Percentiles rank a stretch among this genome's conserved stretches.
Evolutionary conservation across 176 grass and related monocot species (phyloP).

Genomic region (Musa itinerans): DNA sequence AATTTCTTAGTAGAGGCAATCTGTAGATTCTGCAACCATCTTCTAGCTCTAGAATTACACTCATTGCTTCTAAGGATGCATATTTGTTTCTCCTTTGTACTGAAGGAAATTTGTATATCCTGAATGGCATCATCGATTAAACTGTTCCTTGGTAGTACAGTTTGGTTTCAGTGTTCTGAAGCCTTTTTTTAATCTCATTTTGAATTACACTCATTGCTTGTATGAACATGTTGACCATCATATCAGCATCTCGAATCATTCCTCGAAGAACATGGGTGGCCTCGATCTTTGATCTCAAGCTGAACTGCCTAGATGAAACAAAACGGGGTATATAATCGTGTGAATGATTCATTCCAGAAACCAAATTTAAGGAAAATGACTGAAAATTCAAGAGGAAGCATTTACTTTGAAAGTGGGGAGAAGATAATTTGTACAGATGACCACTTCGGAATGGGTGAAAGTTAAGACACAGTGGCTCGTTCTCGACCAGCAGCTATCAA

Average conservation of each 20-base stretch:
- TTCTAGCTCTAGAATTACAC: conserved; percentile 57
- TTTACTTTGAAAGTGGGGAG: neutral
- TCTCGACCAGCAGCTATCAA: too few species aligned
- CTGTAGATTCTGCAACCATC: conserved; percentile 45
- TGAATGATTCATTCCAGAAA: neutral
- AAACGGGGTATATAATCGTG: neutral
- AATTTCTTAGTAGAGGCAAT: conserved; percentile 39
- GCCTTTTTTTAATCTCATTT: conserved; percentile 44
- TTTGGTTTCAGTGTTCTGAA: conserved; percentile 44
- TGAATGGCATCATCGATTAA: conserved; percentile 38
- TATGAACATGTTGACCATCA: conserved; percentile 55
- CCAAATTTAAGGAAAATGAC: neutral
- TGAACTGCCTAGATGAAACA: conserved; percentile 50
- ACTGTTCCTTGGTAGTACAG: conserved; percentile 28
- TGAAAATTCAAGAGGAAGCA: neutral
- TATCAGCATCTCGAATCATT: conserved; percentile 73
- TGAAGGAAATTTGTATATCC: conserved; percentile 37
- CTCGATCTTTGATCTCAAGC: conserved; percentile 56
- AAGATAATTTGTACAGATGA: too few species aligned
- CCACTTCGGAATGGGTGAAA: too few species aligned
- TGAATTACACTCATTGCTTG: conserved; percentile 51
- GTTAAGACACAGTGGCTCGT: too few species aligned
- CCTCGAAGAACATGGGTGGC: conserved; percentile 49
- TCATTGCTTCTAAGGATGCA: conserved; percentile 39
- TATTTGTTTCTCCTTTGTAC: conserved; percentile 48